A percentile compares a stretch with the other conserved stretches of the same genome.
phyloP scores from a whole-genome alignment of 2,329 filamentous ascomycete genomes.

The Monosporascus sp. region DNA sequence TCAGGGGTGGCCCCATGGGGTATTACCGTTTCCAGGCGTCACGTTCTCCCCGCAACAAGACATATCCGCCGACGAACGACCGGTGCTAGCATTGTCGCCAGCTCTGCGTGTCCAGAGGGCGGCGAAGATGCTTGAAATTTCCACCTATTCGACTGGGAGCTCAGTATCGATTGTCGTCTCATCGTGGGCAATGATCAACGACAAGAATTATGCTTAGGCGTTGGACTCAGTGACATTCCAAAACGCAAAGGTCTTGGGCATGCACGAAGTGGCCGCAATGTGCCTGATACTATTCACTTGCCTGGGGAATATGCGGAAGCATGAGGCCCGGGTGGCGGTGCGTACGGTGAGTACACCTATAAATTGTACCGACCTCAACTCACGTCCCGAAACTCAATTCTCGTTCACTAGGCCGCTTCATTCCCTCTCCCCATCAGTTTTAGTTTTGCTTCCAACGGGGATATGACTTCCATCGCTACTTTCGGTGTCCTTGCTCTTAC shows the following conservation, averaged over 20 bases:
- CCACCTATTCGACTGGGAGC: neutral
- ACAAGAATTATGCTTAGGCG: neutral
- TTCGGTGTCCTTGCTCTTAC: conserved; percentile 4
- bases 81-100: neutral
- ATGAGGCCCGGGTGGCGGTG: neutral
- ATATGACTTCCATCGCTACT: neutral
- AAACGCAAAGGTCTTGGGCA: neutral
- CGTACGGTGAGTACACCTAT: neutral
- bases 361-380: neutral
- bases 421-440: neutral
- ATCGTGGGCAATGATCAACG: neutral
- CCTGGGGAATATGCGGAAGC: neutral
- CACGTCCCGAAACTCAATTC: neutral
- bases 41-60: neutral
- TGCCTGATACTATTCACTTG: neutral
- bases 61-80: neutral
- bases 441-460: neutral
- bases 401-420: neutral
- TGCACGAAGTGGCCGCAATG: neutral
- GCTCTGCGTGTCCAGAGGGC: neutral
- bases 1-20: neutral
- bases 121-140: neutral
- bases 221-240: neutral
- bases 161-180: neutral
- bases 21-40: neutral